Percentiles rank a stretch among this genome's conserved stretches.
Conservation (phyloP, 768 basidiomycete species). For the Zangia roseola region DNA sequence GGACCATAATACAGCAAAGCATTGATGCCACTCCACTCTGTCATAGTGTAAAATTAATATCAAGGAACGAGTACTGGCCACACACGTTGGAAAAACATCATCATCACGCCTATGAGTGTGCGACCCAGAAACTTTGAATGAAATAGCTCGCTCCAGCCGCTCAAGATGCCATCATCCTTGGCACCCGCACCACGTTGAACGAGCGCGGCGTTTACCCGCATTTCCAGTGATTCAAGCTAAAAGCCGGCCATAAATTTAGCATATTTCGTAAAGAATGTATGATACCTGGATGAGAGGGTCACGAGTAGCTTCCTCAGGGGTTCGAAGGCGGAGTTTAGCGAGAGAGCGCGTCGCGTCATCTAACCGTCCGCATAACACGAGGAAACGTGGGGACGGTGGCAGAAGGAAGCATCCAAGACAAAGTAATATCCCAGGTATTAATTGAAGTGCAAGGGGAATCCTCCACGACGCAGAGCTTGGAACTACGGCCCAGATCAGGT, state of each 20-base stretch:
- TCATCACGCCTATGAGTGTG: slow-evolving; percentile 66
- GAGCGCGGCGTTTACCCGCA: slow-evolving; percentile 64
- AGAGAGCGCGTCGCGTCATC: slow-evolving; percentile 61
- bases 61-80: slow-evolving; percentile 3
- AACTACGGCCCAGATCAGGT: slow-evolving; percentile 37
- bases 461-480: slow-evolving; percentile 69
- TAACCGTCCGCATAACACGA: slow-evolving; percentile 47
- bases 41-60: neutral
- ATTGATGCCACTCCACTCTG: slow-evolving; percentile 89
- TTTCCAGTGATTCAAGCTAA: slow-evolving; percentile 74
- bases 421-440: slow-evolving; percentile 67
- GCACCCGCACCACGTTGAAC: slow-evolving; percentile 37
- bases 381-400: slow-evolving; percentile 49
- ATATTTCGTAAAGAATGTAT: neutral
- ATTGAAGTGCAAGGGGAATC: slow-evolving; percentile 70
- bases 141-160: slow-evolving; percentile 60
- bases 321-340: slow-evolving; percentile 47
- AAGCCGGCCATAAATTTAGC: neutral
- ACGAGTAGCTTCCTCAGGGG: slow-evolving; percentile 41
- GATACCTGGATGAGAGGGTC: slow-evolving; percentile 54
- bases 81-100: slow-evolving; percentile 86
- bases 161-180: slow-evolving; percentile 15
- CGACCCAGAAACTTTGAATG: slow-evolving; percentile 51
- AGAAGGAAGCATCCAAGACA: slow-evolving; percentile 54
- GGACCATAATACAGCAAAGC: slow-evolving; percentile 84